Evolutionary conservation across 441 rosid species (phyloP).

Genomic region (Aleurites moluccanus): DNA sequence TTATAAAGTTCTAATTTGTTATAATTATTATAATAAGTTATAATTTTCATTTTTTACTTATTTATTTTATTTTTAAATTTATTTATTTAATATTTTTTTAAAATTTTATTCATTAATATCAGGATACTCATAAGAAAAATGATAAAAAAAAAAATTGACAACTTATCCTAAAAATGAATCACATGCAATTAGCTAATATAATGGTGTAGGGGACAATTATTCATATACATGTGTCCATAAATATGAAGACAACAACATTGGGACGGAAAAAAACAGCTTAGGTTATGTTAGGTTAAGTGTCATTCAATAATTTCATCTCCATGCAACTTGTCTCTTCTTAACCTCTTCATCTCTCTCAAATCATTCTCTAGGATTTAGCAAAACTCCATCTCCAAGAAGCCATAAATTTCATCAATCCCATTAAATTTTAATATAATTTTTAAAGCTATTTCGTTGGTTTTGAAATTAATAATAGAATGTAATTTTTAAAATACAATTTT

Average conservation of each 20-base stretch:
- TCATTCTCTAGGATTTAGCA: conserved; percentile 34
- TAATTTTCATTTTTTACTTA: too few relatives aligned
- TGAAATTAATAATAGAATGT: too few relatives aligned
- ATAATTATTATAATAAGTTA: too few relatives aligned
- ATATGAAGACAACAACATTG: conserved; percentile 49
- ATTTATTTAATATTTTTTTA: too few relatives aligned
- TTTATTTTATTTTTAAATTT: too few relatives aligned
- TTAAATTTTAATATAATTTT: too few relatives aligned
- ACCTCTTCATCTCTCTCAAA: conserved; percentile 14
- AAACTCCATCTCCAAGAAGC: conserved; percentile 42
- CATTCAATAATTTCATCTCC: conserved; percentile 32
- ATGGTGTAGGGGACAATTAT: conserved; percentile 22
- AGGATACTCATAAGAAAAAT: too few relatives aligned
- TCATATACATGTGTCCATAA: conserved; percentile 29
- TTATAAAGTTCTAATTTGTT: too few relatives aligned
- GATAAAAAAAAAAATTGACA: not conserved
- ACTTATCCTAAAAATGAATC: not conserved
- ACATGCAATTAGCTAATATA: not conserved
- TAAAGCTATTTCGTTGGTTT: too few relatives aligned
- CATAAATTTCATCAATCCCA: conserved; percentile 22
- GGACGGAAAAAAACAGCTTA: conserved; percentile 23
- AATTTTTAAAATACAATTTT: too few relatives aligned
- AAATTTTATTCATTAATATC: too few relatives aligned
- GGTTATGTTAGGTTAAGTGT: conserved; percentile 42
- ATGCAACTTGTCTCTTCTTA: conserved; percentile 34